Conservation (phyloP, 1,284 basidiomycete genomes). For the Sporisorium exsertum region DNA sequence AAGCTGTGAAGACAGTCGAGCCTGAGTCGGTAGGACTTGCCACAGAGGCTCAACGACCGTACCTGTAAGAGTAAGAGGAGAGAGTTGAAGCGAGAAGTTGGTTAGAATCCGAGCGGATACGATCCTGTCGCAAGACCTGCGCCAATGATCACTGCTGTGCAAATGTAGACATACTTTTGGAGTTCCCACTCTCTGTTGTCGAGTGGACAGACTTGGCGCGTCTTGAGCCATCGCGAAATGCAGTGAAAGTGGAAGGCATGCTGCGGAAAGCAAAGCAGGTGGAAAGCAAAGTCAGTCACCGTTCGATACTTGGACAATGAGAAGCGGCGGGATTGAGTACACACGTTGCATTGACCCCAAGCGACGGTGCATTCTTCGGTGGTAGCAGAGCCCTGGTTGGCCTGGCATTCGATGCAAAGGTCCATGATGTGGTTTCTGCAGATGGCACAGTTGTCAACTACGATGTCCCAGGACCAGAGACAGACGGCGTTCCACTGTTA, state of each 20-base stretch:
- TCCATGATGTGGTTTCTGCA: constrained; percentile 70
- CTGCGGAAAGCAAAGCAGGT: constrained; percentile 71
- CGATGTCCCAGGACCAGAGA: constrained; percentile 69
- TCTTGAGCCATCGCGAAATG: constrained; percentile 99
- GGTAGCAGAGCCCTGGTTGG: constrained; percentile 95
- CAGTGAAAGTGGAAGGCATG: constrained; percentile 99
- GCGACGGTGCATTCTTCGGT: constrained; percentile 98
- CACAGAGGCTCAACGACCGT: constrained; percentile 28
- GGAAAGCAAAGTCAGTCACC: no score
- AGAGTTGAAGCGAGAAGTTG: background rate
- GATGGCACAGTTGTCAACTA: constrained; percentile 69
- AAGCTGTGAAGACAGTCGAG: background rate
- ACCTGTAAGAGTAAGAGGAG: constrained; percentile 16
- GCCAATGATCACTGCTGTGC: background rate
- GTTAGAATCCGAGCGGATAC: background rate
- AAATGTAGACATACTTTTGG: constrained; percentile 79
- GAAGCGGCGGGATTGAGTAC: constrained; percentile 61
- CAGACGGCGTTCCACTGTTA: constrained; percentile 68
- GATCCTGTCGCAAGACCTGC: background rate
- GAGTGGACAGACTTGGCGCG: constrained; percentile 96
- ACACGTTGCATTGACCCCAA: constrained; percentile 98
- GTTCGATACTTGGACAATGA: no score
- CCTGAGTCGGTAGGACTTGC: background rate
- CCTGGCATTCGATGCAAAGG: constrained; percentile 91
- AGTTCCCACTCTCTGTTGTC: constrained; percentile 91